Evolutionary conservation across 495 filamentous ascomycete species (phyloP), one percentile per base, ranked within the genome.

Genomic region (Hypoxylon crocopeplum): DNA sequence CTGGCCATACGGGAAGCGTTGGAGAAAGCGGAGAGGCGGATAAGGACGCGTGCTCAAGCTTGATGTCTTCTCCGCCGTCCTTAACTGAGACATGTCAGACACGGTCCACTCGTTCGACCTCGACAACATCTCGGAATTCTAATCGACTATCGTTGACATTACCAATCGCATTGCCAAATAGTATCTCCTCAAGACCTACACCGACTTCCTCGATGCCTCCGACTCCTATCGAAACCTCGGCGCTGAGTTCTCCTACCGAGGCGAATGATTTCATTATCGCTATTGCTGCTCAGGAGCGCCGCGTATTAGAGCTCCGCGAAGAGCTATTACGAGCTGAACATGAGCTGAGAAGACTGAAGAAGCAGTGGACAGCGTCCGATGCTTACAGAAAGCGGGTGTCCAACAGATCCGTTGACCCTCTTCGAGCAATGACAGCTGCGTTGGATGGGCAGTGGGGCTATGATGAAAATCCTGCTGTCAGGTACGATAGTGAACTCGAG

Each of bases 261-360:
- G 77, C 88, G 19, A 87, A 79, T 62, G 82, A 85, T n/a, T 88
- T 97, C 57, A 84, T 98, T 33, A 90, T 90, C 29, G 89, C 91
- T 25, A 86, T 98, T 49, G 94, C 94, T 11, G 88, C 91, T 4
- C 92, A 97, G 72, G 94, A 98, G 69, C 85, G 94, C n/a, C 85
- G 84, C 45, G 93, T 98, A 5, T 76, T 98, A 34, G 94, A 98
- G 76, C 78, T 98, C 24, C 87, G 86, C 41, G 94, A 98, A 70
- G 94, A 97, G 70, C 79, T 98, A 10, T 71, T 76, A 6, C 86
- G 86, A 47, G 93, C 94, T 7, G 94, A 98, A 67, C 69, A 72
- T 3, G 91, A 97, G 27, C 76, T 98, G 51, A 73, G 77, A 25
- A 84, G 77, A 51, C 76, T 98, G 40, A 97, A 97, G 73, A 88